These are phyloP conservation scores for Coniochaeta sp. DNA, from an alignment of 2,329 filamentous ascomycete species.

Conservation along the genomic window DNA sequence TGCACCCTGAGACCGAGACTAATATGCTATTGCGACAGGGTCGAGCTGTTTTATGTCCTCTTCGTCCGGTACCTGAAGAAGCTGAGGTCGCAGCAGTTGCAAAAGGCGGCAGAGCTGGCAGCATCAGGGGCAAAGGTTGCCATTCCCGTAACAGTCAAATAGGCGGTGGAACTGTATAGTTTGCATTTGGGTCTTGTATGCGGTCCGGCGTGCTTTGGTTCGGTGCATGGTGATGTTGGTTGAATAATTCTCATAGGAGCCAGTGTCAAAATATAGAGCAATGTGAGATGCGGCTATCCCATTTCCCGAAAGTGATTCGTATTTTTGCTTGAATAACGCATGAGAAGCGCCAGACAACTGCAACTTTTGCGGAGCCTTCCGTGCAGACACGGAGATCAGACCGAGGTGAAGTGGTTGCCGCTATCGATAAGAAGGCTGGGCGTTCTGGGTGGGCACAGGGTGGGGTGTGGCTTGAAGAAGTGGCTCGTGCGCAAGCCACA, in stretches of 20 bases:
- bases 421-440: background rate
- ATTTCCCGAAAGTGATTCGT: too few relatives aligned
- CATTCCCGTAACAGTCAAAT: slow-evolving; percentile 21
- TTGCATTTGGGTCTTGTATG: slow-evolving; percentile 10
- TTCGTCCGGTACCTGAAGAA: slow-evolving; percentile 76
- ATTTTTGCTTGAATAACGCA: too few relatives aligned
- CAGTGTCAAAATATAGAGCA: background rate
- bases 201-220: background rate
- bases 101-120: slow-evolving; percentile 57
- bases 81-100: slow-evolving; percentile 61
- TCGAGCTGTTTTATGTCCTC: slow-evolving; percentile 82
- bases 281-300: background rate
- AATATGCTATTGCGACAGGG: slow-evolving; percentile 40
- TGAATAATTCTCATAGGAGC: background rate
- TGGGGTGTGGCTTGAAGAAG: background rate
- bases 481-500: background rate
- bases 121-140: slow-evolving; percentile 45
- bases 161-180: slow-evolving; percentile 5
- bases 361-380: too few relatives aligned
- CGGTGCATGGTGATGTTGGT: slow-evolving; percentile 5
- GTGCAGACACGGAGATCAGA: too few relatives aligned
- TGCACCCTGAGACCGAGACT: slow-evolving; percentile 5
- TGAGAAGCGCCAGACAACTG: too few relatives aligned
- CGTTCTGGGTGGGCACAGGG: too few relatives aligned
- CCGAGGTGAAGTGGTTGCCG: too few relatives aligned